These are phyloP conservation scores for Cryptococcus neoformans DNA, from an alignment of 1,284 basidiomycete species.

Conservation along the genomic window DNA sequence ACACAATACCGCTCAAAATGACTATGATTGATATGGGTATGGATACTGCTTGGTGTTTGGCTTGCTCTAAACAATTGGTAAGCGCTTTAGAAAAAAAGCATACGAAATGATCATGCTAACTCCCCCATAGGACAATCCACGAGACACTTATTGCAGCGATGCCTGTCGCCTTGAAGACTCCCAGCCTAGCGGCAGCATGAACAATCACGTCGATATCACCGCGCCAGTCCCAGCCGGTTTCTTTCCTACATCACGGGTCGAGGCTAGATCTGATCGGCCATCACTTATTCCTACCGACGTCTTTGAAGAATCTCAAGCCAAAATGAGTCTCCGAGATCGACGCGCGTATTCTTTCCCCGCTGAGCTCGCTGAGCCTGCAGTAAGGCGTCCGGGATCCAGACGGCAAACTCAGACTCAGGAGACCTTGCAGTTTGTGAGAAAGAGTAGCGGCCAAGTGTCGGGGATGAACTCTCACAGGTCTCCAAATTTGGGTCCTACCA, in stretches of 20 bases:
- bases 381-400: conserved; percentile 6
- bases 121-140: conserved; percentile 27
- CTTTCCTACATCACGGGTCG: neutral
- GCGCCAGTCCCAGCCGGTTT: conserved; percentile 7
- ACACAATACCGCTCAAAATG: neutral
- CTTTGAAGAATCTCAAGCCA: neutral
- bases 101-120: neutral
- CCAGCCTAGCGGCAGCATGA: conserved; percentile 1
- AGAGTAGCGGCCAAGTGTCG: conserved; percentile 14
- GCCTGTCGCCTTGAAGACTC: conserved; percentile 32
- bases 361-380: conserved; percentile 14
- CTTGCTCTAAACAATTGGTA: conserved; percentile 39
- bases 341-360: conserved; percentile 46
- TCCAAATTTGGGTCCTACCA: no score
- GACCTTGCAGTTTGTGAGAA: conserved; percentile 29
- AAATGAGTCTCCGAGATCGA: conserved; percentile 24
- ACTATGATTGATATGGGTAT: conserved; percentile 24
- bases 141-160: conserved; percentile 41
- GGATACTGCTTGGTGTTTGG: conserved; percentile 33
- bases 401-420: conserved; percentile 15
- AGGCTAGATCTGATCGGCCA: neutral
- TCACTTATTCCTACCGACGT: conserved; percentile 8
- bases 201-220: conserved; percentile 19
- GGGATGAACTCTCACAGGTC: neutral
- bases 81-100: conserved; percentile 8